Percentiles rank a stretch among this genome's conserved stretches.
Evolutionary conservation across 1,139 yeast species (phyloP).

Genomic region (Taiozyma sp.): DNA sequence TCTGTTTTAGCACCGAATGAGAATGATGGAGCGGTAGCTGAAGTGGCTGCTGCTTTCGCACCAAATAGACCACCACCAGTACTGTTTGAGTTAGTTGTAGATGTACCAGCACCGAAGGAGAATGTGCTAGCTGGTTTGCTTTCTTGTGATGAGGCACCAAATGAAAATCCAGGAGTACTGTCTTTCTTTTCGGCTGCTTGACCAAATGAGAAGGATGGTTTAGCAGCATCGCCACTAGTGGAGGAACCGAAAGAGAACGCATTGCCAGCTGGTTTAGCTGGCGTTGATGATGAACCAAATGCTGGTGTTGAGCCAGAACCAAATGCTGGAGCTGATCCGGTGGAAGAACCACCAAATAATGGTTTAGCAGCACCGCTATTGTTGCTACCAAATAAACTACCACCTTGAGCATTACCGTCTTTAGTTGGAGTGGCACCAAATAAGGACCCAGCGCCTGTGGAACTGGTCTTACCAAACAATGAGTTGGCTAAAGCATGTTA

Average conservation of each 20-base stretch:
- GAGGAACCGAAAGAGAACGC: constrained; percentile 20
- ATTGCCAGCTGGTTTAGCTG: constrained; percentile 15
- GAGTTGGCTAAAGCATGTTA: constrained; percentile 5
- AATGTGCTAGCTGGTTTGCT: not conserved
- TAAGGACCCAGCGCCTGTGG: constrained; percentile 19
- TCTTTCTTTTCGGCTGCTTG: constrained; percentile 6
- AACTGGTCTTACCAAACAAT: constrained; percentile 18
- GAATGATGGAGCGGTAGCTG: constrained; percentile 4
- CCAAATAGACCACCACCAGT: constrained; percentile 25
- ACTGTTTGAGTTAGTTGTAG: not conserved
- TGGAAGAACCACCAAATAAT: constrained; percentile 8
- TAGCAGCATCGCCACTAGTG: constrained; percentile 9
- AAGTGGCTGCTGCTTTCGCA: constrained; percentile 23
- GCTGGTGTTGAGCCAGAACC: constrained; percentile 9
- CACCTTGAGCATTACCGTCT: constrained; percentile 6
- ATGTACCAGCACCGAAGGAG: not conserved
- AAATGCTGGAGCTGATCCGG: not conserved
- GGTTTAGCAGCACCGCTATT: not conserved
- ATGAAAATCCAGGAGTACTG: not conserved
- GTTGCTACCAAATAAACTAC: constrained; percentile 15
- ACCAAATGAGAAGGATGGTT: constrained; percentile 19
- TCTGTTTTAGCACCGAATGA: constrained; percentile 20
- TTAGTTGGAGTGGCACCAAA: constrained; percentile 22
- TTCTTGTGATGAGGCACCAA: constrained; percentile 1
- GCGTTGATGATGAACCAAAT: constrained; percentile 9